These are phyloP conservation scores for Microcera coccophila DNA, from an alignment of 2,329 filamentous ascomycete species.

Conservation along the genomic window DNA sequence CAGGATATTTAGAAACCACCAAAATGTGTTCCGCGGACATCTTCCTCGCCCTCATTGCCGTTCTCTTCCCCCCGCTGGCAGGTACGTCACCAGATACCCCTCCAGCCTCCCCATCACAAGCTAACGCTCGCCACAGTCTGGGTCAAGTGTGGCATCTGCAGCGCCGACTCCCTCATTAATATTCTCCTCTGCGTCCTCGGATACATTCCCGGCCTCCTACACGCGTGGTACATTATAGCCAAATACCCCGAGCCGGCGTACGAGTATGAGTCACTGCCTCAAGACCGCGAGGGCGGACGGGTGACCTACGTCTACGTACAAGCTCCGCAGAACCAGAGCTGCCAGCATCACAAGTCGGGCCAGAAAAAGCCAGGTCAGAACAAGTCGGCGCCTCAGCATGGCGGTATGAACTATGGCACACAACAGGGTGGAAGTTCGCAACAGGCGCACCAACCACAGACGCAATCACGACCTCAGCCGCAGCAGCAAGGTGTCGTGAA, in stretches of 20 bases:
- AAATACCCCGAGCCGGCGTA: constrained; percentile 74
- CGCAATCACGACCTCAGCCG: constrained; percentile 22
- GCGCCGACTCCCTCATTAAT: constrained; percentile 90
- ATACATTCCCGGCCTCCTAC: constrained; percentile 80
- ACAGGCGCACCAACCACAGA: constrained; percentile 16
- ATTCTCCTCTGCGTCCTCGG: constrained; percentile 80
- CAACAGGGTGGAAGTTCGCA: constrained; percentile 23
- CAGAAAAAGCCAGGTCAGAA: constrained; percentile 26
- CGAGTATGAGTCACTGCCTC: constrained; percentile 64
- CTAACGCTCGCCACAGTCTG: constrained; percentile 60
- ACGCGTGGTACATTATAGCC: constrained; percentile 97
- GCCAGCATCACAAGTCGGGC: constrained; percentile 28
- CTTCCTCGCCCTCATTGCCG: constrained; percentile 60
- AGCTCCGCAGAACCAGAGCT: constrained; percentile 37
- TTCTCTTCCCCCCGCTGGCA: constrained; percentile 62
- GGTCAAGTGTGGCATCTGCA: constrained; percentile 94
- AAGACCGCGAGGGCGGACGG: constrained; percentile 52
- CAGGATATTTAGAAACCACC: background rate
- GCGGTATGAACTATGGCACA: constrained; percentile 47
- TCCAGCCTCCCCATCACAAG: constrained; percentile 3
- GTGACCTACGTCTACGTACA: constrained; percentile 78
- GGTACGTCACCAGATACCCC: constrained; percentile 43
- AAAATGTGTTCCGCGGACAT: constrained; percentile 58
- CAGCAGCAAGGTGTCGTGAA: constrained; percentile 32
- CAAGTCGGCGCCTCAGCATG: constrained; percentile 21